Evolutionary conservation across 2,329 filamentous ascomycete genomes (phyloP), one percentile per base, ranked within the genome.

Genomic region (Alternaria conjuncta): DNA sequence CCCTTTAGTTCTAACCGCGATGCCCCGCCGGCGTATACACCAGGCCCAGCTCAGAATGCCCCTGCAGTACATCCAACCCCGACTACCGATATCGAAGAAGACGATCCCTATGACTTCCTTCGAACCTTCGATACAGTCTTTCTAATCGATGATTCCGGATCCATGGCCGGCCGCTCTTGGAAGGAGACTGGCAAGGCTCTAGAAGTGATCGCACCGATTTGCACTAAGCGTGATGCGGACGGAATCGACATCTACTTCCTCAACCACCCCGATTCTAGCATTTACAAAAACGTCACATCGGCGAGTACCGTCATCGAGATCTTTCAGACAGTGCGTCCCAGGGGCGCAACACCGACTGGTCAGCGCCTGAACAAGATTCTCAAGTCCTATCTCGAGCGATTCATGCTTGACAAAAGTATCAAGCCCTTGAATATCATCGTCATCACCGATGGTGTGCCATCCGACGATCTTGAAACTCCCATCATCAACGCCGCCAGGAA

Each of bases 181-280:
- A 79, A 82, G 12, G 92, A 97, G 78, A 92, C 92, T 0, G 82
- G 86, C 25, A 83, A 86, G 9, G 92, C 91, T 1, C 86, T 98
- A 3, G 82, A 86, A 30, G 85, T 88, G 51, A 94, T 98, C 73
- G 87, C 93, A 0, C 93, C 93, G 0, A 91, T 97, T 73, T 96
- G 94, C 81, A 92, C 92, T 1, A 78, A 84, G 5, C 89, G 92
- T 78, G 95, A 98, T 77, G 81, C 84, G 1, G 92, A 97, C 78
- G 95, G 95, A 21, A 89, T 98, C 70, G 95, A 98, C 76, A 84
- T 98, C 67, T 94, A 92, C 85, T 98, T 98, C 80, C 84, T 98
- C 41, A 97, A 98, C 81, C 86, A 91, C 75, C 65, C 78, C 63
- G 82, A 84, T n/a, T 79, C 81, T 0, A 81, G 84, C 0, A 87